Conservation (phyloP, 164 flowering plant genomes). For the Tetracentron sinense region DNA sequence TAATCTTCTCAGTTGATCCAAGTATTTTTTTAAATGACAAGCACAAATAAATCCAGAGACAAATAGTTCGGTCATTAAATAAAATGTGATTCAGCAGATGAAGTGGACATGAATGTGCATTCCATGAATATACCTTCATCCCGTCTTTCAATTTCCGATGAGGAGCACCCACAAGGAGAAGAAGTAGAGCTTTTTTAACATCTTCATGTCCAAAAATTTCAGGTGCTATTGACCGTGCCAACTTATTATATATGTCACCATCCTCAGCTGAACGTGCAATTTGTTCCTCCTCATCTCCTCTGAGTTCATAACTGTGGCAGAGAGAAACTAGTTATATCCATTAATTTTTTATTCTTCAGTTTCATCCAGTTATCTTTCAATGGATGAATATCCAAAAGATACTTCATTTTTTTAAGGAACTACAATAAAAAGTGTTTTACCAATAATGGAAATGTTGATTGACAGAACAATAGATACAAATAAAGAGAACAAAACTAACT, state of each 20-base stretch:
- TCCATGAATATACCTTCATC: slow-evolving; percentile 71
- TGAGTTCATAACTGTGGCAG: slow-evolving; percentile 68
- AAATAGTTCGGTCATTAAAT: neutral
- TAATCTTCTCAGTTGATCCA: neutral
- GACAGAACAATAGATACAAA: no score
- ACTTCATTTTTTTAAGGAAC: no score
- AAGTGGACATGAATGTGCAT: no score
- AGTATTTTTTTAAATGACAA: neutral
- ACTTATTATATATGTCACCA: slow-evolving; percentile 90
- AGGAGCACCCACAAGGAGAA: slow-evolving; percentile 98
- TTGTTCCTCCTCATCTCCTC: slow-evolving; percentile 84
- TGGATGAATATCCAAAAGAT: no score
- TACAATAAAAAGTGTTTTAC: no score
- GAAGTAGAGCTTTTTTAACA: slow-evolving; percentile 94
- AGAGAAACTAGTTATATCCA: neutral
- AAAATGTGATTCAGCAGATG: neutral
- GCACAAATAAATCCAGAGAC: neutral
- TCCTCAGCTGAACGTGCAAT: slow-evolving; percentile 82
- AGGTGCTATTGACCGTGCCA: slow-evolving; percentile 90
- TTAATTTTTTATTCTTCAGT: neutral
- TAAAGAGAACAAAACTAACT: neutral
- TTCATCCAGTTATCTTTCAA: neutral
- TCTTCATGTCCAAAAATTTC: slow-evolving; percentile 99
- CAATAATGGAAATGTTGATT: neutral
- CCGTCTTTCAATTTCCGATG: slow-evolving; percentile 91